A percentile compares a stretch with the other conserved stretches of the same genome.
Conservation (phyloP, 192 early-diverging fungal genomes). For the Piromyces finnis region DNA sequence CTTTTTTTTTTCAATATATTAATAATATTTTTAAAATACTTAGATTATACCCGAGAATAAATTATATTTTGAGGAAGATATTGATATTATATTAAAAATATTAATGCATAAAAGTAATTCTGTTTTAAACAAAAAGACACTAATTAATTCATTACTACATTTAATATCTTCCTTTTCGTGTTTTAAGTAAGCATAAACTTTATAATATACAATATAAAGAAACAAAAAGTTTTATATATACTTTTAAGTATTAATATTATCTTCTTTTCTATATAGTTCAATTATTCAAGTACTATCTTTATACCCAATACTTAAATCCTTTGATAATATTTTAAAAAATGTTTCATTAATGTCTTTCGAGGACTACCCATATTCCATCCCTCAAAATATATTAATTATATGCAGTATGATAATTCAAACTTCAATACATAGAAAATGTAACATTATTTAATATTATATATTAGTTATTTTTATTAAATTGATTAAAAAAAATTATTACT, state of each 20-base stretch:
- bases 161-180: neutral
- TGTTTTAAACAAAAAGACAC: neutral
- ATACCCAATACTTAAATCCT: neutral
- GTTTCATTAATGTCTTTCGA: neutral
- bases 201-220: no score
- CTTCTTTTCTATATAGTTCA: neutral
- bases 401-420: neutral
- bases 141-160: neutral
- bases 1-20: no score
- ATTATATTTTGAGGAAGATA: neutral
- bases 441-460: neutral
- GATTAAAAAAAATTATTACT: no score
- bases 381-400: neutral
- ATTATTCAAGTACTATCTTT: neutral
- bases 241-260: no score
- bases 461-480: no score
- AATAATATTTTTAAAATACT: no score
- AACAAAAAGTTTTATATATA: no score
- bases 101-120: neutral
- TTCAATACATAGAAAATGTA: neutral
- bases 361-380: neutral
- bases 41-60: neutral
- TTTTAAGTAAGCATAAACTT: neutral
- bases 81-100: neutral
- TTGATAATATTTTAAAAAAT: neutral